Conservation (phyloP, 768 basidiomycete species). For the Podaxis sp. region DNA sequence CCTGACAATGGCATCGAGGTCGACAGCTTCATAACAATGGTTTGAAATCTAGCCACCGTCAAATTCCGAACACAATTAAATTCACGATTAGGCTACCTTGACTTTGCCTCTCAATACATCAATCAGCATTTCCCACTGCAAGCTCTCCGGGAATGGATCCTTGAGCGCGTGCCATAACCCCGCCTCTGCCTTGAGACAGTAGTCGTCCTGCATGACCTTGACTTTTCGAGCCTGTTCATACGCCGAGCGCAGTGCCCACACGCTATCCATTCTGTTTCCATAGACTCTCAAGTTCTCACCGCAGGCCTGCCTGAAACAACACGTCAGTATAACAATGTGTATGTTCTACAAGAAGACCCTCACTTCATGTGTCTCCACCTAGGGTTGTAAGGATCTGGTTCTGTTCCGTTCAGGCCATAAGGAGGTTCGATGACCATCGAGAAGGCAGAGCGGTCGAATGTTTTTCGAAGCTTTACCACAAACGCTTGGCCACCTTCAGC, state of each 20-base stretch:
- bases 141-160: constrained; percentile 60
- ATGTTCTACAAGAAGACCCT: constrained; percentile 12
- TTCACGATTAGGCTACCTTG: constrained; percentile 42
- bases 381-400: constrained; percentile 27
- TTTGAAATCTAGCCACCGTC: constrained; percentile 42
- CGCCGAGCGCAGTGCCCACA: constrained; percentile 77
- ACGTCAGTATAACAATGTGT: not conserved
- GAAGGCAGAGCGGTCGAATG: constrained; percentile 66
- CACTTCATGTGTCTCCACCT: constrained; percentile 85
- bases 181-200: constrained; percentile 57
- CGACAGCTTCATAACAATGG: constrained; percentile 72
- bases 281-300: constrained; percentile 46
- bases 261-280: constrained; percentile 69
- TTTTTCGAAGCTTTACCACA: constrained; percentile 78
- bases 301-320: constrained; percentile 50
- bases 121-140: constrained; percentile 73
- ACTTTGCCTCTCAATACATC: constrained; percentile 85
- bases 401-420: constrained; percentile 45
- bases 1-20: constrained; percentile 64
- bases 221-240: constrained; percentile 71
- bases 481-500: constrained; percentile 80
- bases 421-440: constrained; percentile 88
- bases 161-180: constrained; percentile 36
- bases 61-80: not conserved
- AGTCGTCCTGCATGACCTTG: constrained; percentile 65